Evolutionary conservation across 148 eudicot species (phyloP), one percentile per base, ranked within the genome.

Genomic region (Chenopodium formosanum): DNA sequence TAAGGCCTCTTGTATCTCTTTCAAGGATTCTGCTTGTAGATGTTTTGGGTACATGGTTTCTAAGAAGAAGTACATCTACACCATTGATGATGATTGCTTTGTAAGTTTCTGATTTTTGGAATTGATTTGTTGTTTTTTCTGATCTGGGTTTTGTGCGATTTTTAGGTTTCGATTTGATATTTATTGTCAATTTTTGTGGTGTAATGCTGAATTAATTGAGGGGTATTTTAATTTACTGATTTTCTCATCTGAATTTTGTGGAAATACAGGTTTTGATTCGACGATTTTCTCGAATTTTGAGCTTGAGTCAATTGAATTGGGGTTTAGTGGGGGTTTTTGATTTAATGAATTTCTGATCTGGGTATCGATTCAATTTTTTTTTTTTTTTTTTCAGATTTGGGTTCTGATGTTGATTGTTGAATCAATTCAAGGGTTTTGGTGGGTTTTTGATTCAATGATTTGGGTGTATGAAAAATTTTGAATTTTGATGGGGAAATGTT

Each of bases 61-160:
- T 60, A 92, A 92, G 91, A 92, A 91, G 92, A 93, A 93, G 89
- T 93, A 93, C 78, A 89, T 93, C 86, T 93, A 81, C 89, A 93
- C 97, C 82, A 93, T 93, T 84, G 97, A 93, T 75, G 97, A 93
- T 75, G 97, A 93, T 84, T 93, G 97, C 92, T 93, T 93, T 81
- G 97, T 93, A 84, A 90, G 97, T 75, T 50, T 13, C 37, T 68
- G 60, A 32, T 13, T 64, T 47, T 65, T 19, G 7, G 17, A 48
- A 31, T 48, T 22, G 25, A 11, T 75, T 29, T 66, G 60, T 2
- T 19, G 10, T 50, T 2, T 50, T 50, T 12, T 50, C 53, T 56
- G 62, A 56, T 56, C 62, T 56, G 62, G 22, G 22, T 17, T 56
- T 56, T 56, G 16, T 56, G 62, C 5, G 62, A 17, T 14, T 56